Evolutionary conservation across 805 yeast genomes (phyloP).

Genomic region (Candida namnaoensis): DNA sequence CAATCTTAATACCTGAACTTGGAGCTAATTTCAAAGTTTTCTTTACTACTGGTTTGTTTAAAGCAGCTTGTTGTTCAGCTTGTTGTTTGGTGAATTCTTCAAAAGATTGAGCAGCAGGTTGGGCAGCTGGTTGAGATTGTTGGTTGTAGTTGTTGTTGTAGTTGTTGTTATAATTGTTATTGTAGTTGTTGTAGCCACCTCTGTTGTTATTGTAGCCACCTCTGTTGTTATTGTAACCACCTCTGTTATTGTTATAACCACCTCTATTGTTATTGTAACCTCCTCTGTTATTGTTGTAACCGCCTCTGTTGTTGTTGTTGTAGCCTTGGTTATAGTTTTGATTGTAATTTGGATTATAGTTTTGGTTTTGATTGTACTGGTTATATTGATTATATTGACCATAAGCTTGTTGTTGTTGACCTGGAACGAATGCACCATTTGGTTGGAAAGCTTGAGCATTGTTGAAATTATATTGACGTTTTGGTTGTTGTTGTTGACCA

Average conservation of each 20-base stretch:
- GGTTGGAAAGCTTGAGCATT: slow-evolving; percentile 43
- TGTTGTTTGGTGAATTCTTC: slow-evolving; percentile 72
- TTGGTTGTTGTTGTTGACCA: slow-evolving; percentile 15
- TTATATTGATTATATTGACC: slow-evolving; percentile 7
- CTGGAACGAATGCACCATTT: slow-evolving; percentile 26
- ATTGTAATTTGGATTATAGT: slow-evolving; percentile 7
- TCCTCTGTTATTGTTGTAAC: slow-evolving; percentile 3
- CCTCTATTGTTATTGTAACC: slow-evolving; percentile 17
- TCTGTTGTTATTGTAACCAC: slow-evolving; percentile 2
- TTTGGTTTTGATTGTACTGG: slow-evolving; percentile 6
- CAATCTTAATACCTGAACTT: slow-evolving; percentile 57
- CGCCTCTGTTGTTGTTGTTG: slow-evolving; percentile 10
- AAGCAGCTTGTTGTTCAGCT: slow-evolving; percentile 24
- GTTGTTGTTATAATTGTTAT: slow-evolving; percentile 9
- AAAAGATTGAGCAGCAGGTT: slow-evolving; percentile 54
- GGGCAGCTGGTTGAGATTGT: slow-evolving; percentile 19
- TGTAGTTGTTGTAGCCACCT: slow-evolving; percentile 15
- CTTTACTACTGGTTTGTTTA: slow-evolving; percentile 40
- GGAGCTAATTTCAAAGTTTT: slow-evolving; percentile 59
- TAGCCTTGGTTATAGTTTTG: slow-evolving; percentile 7
- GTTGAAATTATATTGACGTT: slow-evolving; percentile 39
- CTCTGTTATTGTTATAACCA: slow-evolving; percentile 14
- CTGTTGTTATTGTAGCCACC: slow-evolving; percentile 16
- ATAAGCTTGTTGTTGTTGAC: slow-evolving; percentile 15
- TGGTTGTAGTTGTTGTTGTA: slow-evolving; percentile 4